Evolutionary conservation across 225 moss, liverwort and hornwort genomes (phyloP).

Genomic region (Pseudoscleropodium purum): DNA sequence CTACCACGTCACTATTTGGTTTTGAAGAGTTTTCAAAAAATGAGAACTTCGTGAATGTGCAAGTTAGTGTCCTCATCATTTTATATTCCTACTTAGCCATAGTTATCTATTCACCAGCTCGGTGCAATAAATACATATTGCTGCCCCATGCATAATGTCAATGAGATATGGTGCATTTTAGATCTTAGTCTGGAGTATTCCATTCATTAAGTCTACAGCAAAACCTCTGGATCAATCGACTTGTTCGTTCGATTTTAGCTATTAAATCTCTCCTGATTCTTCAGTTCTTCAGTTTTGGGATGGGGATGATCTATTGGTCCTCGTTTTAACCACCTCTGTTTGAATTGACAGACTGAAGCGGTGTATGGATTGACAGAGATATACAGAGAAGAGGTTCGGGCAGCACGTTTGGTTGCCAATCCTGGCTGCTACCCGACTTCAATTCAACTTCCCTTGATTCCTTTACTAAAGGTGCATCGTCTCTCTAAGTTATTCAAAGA

Average conservation of each 20-base stretch:
- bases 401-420: slow-evolving; percentile 71
- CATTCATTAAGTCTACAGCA: not conserved
- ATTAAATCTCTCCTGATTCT: not conserved
- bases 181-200: not conserved
- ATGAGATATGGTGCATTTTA: not conserved
- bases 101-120: not conserved
- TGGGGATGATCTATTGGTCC: not conserved
- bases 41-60: not conserved
- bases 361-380: slow-evolving; percentile 83
- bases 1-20: not conserved
- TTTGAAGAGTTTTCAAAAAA: not conserved
- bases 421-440: slow-evolving; percentile 86
- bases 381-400: slow-evolving; percentile 45
- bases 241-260: not conserved
- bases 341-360: slow-evolving; percentile 51
- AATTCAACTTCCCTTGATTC: slow-evolving; percentile 74
- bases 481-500: not conserved
- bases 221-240: not conserved
- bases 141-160: not conserved
- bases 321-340: not conserved
- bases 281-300: not conserved
- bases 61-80: not conserved
- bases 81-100: not conserved
- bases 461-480: slow-evolving; percentile 50
- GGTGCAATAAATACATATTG: not conserved